Evolutionary conservation across 176 grass and related monocot genomes (phyloP).

Genomic region (Aegilops umbellulata): DNA sequence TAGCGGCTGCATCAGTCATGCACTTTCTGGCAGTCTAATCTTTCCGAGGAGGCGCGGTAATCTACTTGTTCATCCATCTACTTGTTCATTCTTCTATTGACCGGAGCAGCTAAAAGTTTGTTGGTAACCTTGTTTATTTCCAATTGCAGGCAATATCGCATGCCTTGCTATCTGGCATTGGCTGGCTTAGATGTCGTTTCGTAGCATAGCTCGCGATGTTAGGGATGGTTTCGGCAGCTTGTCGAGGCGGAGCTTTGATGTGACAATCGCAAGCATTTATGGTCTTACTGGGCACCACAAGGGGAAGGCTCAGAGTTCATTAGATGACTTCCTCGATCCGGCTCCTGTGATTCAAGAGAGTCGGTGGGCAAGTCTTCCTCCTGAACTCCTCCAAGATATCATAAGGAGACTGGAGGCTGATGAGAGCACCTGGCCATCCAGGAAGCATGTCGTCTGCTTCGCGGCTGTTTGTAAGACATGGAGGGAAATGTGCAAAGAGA

Average conservation of each 20-base stretch:
- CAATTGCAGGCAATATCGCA: constrained; percentile 29
- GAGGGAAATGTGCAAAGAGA: constrained; percentile 98
- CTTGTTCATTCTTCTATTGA: not conserved
- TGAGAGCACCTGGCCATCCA: constrained; percentile 80
- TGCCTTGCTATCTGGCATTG: constrained; percentile 27
- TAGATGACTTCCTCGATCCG: constrained; percentile 50
- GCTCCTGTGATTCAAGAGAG: constrained; percentile 57
- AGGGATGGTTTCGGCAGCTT: constrained; percentile 85
- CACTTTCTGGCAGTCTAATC: not conserved
- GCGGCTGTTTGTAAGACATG: constrained; percentile 95
- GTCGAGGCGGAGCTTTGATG: constrained; percentile 86
- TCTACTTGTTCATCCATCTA: not conserved
- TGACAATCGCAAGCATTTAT: constrained; percentile 71
- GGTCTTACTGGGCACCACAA: constrained; percentile 64
- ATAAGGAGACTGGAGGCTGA: constrained; percentile 78
- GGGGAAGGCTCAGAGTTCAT: constrained; percentile 61
- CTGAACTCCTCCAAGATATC: constrained; percentile 85
- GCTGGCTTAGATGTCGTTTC: constrained; percentile 78
- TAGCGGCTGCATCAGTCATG: constrained; percentile 6
- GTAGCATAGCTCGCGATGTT: constrained; percentile 89
- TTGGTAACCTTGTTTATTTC: not conserved
- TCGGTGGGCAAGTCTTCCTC: constrained; percentile 84
- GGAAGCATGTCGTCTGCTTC: constrained; percentile 77
- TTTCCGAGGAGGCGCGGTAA: not conserved
- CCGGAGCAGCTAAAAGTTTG: not conserved